Conservation (phyloP, 441 rosid species). For the Adansonia grandidieri region DNA sequence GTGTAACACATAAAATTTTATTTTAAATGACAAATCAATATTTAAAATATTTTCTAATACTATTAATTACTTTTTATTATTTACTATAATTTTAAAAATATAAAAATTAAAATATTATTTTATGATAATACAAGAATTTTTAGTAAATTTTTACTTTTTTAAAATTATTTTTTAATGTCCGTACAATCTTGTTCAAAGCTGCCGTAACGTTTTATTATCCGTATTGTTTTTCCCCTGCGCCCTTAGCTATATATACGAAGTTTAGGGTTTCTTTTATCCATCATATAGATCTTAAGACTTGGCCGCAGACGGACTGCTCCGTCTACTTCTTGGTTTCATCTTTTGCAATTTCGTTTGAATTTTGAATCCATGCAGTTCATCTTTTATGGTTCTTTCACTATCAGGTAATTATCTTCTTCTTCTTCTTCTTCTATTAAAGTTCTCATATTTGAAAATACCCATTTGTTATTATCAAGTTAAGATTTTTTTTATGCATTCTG, state of each 20-base stretch:
- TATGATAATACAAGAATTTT: no score
- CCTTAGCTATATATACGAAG: not conserved
- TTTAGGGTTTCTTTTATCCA: not conserved
- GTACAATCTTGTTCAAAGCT: no score
- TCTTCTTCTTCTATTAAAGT: not conserved
- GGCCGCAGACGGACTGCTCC: not conserved
- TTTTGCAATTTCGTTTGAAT: not conserved
- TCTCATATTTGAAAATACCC: not conserved
- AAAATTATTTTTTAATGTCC: no score
- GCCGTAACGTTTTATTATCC: no score
- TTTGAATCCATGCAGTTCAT: not conserved
- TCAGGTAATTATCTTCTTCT: not conserved
- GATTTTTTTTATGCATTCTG: conserved; percentile 24
- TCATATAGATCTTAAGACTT: not conserved
- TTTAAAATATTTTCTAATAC: no score
- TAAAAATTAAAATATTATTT: no score
- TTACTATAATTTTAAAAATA: no score
- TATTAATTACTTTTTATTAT: no score
- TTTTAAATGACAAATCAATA: no score
- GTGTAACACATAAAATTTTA: no score
- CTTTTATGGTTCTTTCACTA: not conserved
- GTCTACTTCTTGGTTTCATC: not conserved
- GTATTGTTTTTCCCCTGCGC: not conserved
- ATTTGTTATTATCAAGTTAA: not conserved
- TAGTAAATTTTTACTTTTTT: no score